These are phyloP conservation scores for Ajuga chamaepitys DNA, from an alignment of 257 asterid genomes.

Conservation along the genomic window DNA sequence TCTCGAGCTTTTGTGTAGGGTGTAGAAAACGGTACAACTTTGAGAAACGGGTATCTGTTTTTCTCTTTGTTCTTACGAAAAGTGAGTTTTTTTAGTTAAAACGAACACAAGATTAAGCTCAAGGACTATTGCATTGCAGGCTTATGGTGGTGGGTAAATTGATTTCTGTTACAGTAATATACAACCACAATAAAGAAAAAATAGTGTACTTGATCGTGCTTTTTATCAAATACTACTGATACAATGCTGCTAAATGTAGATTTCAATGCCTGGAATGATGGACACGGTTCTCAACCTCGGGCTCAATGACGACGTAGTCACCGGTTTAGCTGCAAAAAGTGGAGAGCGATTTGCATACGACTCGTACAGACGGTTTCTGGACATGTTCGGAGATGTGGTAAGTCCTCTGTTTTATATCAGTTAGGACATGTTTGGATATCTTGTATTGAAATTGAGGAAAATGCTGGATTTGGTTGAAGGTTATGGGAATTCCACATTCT, in stretches of 20 bases:
- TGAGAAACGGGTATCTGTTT: too few relatives aligned
- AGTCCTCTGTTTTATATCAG: constrained; percentile 15
- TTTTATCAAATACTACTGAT: not conserved
- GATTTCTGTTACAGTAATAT: not conserved
- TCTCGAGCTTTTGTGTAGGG: too few relatives aligned
- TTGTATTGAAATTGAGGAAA: too few relatives aligned
- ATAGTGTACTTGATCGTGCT: not conserved
- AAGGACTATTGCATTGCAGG: not conserved
- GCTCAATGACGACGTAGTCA: constrained; percentile 76
- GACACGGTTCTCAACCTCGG: constrained; percentile 95
- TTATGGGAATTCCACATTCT: constrained; percentile 81
- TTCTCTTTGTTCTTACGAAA: too few relatives aligned
- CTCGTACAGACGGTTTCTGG: constrained; percentile 83
- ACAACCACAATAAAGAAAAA: too few relatives aligned
- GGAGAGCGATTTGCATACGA: constrained; percentile 93
- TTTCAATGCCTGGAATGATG: constrained; percentile 99
- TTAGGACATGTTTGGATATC: not conserved
- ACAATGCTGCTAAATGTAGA: constrained; percentile 27
- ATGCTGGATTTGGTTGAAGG: constrained; percentile 35
- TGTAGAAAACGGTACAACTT: too few relatives aligned
- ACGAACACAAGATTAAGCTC: too few relatives aligned
- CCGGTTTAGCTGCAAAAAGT: constrained; percentile 81
- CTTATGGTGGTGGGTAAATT: not conserved
- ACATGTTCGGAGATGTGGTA: constrained; percentile 95
- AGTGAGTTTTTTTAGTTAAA: too few relatives aligned